These are phyloP conservation scores for Dendrocalamus latiflorus DNA, from an alignment of 202 grass and related monocot genomes.

Conservation along the genomic window DNA sequence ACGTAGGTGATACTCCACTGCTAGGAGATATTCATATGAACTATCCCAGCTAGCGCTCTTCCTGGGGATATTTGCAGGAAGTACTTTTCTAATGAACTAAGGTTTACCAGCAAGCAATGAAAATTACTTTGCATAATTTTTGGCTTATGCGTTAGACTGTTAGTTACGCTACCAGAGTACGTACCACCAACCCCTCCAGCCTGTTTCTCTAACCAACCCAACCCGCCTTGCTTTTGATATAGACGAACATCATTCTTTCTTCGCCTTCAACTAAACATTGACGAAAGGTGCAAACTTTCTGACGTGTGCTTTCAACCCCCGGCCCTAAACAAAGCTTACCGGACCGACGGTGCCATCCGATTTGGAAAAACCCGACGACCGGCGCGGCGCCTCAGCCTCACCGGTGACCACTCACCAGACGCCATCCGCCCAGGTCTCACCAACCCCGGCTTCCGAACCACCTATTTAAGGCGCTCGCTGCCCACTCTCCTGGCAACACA, in stretches of 20 bases:
- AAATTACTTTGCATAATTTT: not conserved
- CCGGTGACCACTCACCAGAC: not conserved
- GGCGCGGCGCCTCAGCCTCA: not conserved
- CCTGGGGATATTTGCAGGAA: not conserved
- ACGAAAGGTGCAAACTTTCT: not conserved
- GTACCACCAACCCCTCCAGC: no score
- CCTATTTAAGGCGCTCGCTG: constrained; percentile 37
- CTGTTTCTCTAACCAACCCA: not conserved
- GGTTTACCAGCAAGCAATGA: not conserved
- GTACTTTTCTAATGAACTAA: not conserved
- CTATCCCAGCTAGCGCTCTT: not conserved
- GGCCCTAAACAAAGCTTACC: not conserved
- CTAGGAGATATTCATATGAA: not conserved
- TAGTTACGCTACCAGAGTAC: not conserved
- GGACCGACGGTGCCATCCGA: not conserved
- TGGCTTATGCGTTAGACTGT: no score
- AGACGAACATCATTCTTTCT: not conserved
- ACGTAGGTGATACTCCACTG: not conserved
- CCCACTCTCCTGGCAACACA: not conserved
- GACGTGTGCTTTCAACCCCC: not conserved
- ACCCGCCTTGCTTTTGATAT: constrained; percentile 14
- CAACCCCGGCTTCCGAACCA: not conserved
- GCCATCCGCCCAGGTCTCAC: not conserved
- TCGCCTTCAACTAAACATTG: not conserved
- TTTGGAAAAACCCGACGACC: not conserved